phyloP scores from a whole-genome alignment of 352 stramenopile species.

The Globisporangium carolinianum region DNA sequence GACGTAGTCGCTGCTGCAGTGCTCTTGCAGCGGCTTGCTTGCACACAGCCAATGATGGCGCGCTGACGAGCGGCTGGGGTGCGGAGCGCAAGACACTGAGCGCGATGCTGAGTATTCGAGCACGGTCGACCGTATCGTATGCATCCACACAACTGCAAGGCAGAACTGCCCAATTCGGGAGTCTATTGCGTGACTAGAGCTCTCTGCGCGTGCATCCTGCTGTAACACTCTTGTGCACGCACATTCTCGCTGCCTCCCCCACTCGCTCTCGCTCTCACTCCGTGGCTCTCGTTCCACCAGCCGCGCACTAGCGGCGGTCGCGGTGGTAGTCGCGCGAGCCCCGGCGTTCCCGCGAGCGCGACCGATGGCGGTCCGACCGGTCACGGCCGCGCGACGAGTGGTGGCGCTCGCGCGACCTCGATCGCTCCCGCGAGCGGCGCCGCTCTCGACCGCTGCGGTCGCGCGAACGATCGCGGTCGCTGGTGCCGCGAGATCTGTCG shows the following conservation, averaged over 20 bases:
- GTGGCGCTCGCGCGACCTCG: slow-evolving; percentile 26
- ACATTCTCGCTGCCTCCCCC: neutral
- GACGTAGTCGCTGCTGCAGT: too few species aligned
- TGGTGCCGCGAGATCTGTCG: slow-evolving; percentile 16
- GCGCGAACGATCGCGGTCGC: slow-evolving; percentile 7
- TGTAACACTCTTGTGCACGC: too few species aligned
- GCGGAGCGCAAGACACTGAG: too few species aligned
- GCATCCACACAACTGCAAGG: too few species aligned
- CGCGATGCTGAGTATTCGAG: too few species aligned
- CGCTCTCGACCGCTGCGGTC: slow-evolving; percentile 19
- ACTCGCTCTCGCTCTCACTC: neutral
- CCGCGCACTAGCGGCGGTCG: slow-evolving; percentile 22
- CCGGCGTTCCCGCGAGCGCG: slow-evolving; percentile 31
- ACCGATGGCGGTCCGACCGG: slow-evolving; percentile 21
- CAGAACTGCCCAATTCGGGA: too few species aligned
- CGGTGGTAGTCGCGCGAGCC: slow-evolving; percentile 39
- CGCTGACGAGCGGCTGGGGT: too few species aligned
- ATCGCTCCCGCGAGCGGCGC: slow-evolving; percentile 27
- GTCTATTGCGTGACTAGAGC: too few species aligned
- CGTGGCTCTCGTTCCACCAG: neutral
- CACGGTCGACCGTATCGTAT: too few species aligned
- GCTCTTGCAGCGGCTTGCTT: too few species aligned
- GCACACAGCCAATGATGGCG: too few species aligned
- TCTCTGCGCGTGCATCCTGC: too few species aligned
- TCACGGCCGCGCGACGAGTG: slow-evolving; percentile 16